phyloP scores from a whole-genome alignment of 768 basidiomycete species.

The Amanita rubescens region DNA sequence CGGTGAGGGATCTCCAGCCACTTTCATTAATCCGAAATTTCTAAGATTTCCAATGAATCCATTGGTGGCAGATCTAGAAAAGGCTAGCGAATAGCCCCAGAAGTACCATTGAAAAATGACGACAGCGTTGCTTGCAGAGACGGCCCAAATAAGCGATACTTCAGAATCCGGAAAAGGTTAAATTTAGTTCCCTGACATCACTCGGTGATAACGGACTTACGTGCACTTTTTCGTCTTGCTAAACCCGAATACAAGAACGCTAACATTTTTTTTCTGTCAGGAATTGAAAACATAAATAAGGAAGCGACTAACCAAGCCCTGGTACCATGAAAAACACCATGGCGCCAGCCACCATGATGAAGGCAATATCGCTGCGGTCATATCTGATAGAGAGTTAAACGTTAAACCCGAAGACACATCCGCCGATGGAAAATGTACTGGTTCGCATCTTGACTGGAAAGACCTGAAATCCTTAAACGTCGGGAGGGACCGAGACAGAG shows the following conservation, averaged over 20 bases:
- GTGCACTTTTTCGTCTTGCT: slow-evolving; percentile 57
- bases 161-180: slow-evolving; percentile 4
- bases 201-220: slow-evolving; percentile 21
- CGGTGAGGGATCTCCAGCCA: slow-evolving; percentile 64
- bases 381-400: slow-evolving; percentile 32
- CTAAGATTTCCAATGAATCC: slow-evolving; percentile 74
- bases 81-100: slow-evolving; percentile 70
- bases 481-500: background rate
- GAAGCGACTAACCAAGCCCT: slow-evolving; percentile 43
- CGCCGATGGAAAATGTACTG: background rate
- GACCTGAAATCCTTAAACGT: background rate
- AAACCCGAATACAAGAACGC: slow-evolving; percentile 73
- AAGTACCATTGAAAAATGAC: slow-evolving; percentile 77
- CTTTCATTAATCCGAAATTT: slow-evolving; percentile 70
- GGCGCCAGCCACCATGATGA: slow-evolving; percentile 59
- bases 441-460: background rate
- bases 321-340: slow-evolving; percentile 78
- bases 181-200: slow-evolving; percentile 2
- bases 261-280: slow-evolving; percentile 17
- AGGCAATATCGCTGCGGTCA: slow-evolving; percentile 64
- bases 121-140: slow-evolving; percentile 65
- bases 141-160: slow-evolving; percentile 73
- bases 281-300: background rate
- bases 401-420: background rate
- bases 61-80: slow-evolving; percentile 69